A percentile compares a stretch with the other conserved stretches of the same genome.
These are phyloP conservation scores for Wickerhamomyces sp. DNA, from an alignment of 1,139 yeast species.

Conservation along the genomic window DNA sequence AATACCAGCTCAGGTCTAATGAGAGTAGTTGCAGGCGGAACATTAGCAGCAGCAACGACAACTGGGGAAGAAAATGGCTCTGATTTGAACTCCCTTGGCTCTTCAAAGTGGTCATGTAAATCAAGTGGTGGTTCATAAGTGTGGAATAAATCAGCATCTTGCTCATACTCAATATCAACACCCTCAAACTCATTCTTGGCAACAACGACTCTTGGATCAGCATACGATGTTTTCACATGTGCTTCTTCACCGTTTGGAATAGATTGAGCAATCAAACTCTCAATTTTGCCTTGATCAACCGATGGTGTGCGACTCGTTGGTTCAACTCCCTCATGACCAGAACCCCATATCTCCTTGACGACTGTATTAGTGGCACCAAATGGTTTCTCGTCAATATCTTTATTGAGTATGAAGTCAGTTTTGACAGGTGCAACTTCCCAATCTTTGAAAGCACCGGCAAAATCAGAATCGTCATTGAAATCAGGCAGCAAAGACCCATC, in stretches of 20 bases:
- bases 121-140: background rate
- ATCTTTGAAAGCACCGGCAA: conserved; percentile 21
- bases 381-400: background rate
- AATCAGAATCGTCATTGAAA: conserved; percentile 19
- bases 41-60: conserved; percentile 20
- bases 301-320: conserved; percentile 9
- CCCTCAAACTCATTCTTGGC: conserved; percentile 16
- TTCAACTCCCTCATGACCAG: conserved; percentile 2
- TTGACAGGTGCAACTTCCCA: conserved; percentile 15
- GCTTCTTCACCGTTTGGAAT: conserved; percentile 10
- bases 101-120: background rate
- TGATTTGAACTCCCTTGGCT: background rate
- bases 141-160: conserved; percentile 9
- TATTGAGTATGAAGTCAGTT: background rate
- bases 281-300: conserved; percentile 14
- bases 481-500: conserved; percentile 15
- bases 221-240: conserved; percentile 12
- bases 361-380: conserved; percentile 5
- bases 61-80: background rate
- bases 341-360: conserved; percentile 20
- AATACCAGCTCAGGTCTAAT: conserved; percentile 41
- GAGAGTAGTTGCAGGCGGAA: conserved; percentile 28
- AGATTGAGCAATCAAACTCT: conserved; percentile 10
- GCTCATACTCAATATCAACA: conserved; percentile 19
- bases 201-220: conserved; percentile 16